Conservation (phyloP, 768 basidiomycete species). For the Mycena rebaudengoi region DNA sequence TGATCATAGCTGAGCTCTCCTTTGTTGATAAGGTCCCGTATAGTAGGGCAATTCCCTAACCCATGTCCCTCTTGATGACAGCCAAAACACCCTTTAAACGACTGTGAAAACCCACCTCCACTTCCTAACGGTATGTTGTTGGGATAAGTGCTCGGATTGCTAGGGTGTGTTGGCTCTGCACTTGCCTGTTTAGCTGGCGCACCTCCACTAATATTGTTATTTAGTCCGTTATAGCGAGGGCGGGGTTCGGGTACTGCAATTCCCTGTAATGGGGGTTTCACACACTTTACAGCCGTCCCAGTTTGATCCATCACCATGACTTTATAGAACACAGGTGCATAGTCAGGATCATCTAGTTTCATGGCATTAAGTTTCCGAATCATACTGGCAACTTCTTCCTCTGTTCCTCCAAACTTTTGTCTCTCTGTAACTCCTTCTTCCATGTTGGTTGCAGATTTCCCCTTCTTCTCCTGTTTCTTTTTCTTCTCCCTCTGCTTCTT, state of each 20-base stretch:
- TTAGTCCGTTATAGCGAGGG: too few relatives aligned
- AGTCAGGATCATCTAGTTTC: constrained; percentile 7
- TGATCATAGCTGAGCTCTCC: constrained; percentile 11
- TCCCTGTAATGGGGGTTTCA: too few relatives aligned
- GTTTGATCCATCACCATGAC: too few relatives aligned
- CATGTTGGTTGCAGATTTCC: not conserved
- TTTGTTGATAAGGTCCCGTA: constrained; percentile 12
- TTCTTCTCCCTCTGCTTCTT: not conserved
- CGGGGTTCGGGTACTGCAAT: too few relatives aligned
- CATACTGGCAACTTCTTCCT: not conserved
- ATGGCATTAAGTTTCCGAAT: constrained; percentile 1
- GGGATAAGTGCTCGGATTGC: too few relatives aligned
- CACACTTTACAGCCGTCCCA: too few relatives aligned
- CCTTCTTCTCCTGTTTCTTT: not conserved
- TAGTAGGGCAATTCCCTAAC: not conserved
- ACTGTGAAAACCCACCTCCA: too few relatives aligned
- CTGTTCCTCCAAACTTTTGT: not conserved
- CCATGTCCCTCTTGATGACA: not conserved
- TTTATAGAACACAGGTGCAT: not conserved
- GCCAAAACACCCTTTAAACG: not conserved
- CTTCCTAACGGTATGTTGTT: too few relatives aligned
- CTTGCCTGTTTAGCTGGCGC: too few relatives aligned
- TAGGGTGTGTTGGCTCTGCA: too few relatives aligned
- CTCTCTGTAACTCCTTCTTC: too few relatives aligned
- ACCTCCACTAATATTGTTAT: too few relatives aligned